Conservation (phyloP, 306 rosid genomes). For the Prunus mira region DNA sequence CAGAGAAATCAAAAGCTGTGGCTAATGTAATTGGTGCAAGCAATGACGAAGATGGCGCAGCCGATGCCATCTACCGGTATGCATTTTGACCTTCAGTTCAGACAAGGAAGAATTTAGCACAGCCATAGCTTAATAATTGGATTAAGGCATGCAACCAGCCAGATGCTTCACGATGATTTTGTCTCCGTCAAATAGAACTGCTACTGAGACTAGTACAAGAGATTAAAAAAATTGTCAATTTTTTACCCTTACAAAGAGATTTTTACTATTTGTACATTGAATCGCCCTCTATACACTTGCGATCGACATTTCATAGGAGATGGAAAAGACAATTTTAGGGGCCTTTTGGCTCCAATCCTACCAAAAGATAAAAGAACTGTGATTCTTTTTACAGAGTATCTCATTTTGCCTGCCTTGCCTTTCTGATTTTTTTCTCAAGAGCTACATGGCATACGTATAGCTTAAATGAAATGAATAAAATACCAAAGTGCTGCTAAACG, state of each 20-base stretch:
- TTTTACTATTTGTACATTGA: neutral
- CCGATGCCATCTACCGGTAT: constrained; percentile 85
- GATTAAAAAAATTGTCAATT: neutral
- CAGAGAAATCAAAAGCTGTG: constrained; percentile 77
- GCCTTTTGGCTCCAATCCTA: too few relatives aligned
- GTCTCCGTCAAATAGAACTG: neutral
- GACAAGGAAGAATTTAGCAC: neutral
- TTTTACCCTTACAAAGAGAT: neutral
- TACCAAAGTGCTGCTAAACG: too few relatives aligned
- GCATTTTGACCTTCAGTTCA: constrained; percentile 55
- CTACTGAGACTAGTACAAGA: neutral
- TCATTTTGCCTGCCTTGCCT: too few relatives aligned
- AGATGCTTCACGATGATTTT: neutral
- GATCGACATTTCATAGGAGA: too few relatives aligned
- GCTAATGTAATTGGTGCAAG: constrained; percentile 75
- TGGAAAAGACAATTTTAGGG: too few relatives aligned
- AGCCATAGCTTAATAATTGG: neutral
- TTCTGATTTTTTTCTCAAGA: neutral
- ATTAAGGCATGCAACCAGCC: neutral
- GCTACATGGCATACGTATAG: neutral
- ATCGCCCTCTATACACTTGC: neutral
- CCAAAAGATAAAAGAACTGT: too few relatives aligned
- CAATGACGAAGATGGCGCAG: constrained; percentile 92
- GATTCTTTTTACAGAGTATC: too few relatives aligned
- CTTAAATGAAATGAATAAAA: neutral